phyloP scores from a whole-genome alignment of 2,329 filamentous ascomycete species.

The Botryosphaeria dothidea region DNA sequence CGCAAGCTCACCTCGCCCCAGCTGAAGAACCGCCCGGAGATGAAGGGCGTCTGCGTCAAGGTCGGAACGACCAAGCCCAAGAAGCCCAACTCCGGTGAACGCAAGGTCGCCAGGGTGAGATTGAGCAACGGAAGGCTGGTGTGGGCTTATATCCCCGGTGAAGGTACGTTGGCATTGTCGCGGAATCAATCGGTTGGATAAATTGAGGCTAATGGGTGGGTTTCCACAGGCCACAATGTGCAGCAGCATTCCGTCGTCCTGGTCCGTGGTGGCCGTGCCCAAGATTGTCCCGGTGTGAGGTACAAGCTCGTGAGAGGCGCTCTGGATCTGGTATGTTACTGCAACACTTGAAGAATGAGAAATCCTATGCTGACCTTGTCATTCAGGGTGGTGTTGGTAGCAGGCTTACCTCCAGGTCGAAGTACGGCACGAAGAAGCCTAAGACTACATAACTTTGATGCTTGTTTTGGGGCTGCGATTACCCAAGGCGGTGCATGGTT shows the following conservation, averaged over 20 bases:
- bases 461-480: neutral
- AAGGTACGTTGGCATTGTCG: constrained; percentile 57
- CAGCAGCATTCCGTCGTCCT: constrained; percentile 98
- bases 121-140: constrained; percentile 84
- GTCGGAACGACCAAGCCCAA: constrained; percentile 94
- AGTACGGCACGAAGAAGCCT: constrained; percentile 98
- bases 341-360: neutral
- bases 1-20: constrained; percentile 89
- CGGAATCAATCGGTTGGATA: neutral
- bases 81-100: constrained; percentile 97
- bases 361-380: constrained; percentile 27
- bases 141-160: constrained; percentile 92
- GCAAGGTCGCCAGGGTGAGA: constrained; percentile 90
- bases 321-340: constrained; percentile 77
- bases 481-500: neutral
- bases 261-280: constrained; percentile 86
- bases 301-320: constrained; percentile 92
- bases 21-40: constrained; percentile 71
- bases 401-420: constrained; percentile 81
- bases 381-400: constrained; percentile 83
- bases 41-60: constrained; percentile 95
- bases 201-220: constrained; percentile 1
- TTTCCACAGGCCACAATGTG: constrained; percentile 76
- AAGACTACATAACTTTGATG: constrained; percentile 56
- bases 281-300: constrained; percentile 98